phyloP scores from a whole-genome alignment of 352 stramenopile genomes.

The Pythium aquatile region DNA sequence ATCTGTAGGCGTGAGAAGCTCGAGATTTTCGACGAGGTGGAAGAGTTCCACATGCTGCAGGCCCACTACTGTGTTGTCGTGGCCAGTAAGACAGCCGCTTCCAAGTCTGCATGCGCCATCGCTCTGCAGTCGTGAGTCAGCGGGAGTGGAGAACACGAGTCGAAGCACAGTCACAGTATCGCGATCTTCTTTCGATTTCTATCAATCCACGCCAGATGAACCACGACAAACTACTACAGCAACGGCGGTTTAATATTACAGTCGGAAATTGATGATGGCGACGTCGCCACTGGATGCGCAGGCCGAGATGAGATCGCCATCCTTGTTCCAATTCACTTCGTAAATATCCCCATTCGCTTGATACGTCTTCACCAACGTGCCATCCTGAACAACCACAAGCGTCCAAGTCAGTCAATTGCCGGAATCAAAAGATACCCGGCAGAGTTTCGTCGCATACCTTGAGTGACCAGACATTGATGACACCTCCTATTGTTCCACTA shows the following conservation, averaged over 20 bases:
- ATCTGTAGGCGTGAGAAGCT: slow-evolving; percentile 65
- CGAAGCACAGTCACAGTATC: neutral
- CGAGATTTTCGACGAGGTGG: slow-evolving; percentile 92
- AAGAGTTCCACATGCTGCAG: slow-evolving; percentile 92
- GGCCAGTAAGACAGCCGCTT: slow-evolving; percentile 19
- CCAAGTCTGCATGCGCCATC: slow-evolving; percentile 23
- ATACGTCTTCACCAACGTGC: slow-evolving; percentile 83
- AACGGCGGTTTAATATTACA: slow-evolving; percentile 80
- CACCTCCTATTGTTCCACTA: slow-evolving; percentile 95
- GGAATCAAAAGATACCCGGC: too few species aligned
- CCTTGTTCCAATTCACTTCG: slow-evolving; percentile 97
- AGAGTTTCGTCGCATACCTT: slow-evolving; percentile 46
- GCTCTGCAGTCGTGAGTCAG: slow-evolving; percentile 13
- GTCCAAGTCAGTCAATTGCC: neutral
- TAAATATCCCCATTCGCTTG: slow-evolving; percentile 96
- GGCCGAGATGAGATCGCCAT: slow-evolving; percentile 82
- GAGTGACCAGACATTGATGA: slow-evolving; percentile 98
- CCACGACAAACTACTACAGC: slow-evolving; percentile 19
- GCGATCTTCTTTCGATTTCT: slow-evolving; percentile 1
- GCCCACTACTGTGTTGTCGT: slow-evolving; percentile 89
- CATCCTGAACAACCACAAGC: slow-evolving; percentile 42
- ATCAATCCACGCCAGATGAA: neutral
- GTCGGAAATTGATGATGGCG: slow-evolving; percentile 88
- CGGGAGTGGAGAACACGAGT: too few species aligned
- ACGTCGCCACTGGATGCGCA: slow-evolving; percentile 87